These are phyloP conservation scores for Telfairia occidentalis DNA, from an alignment of 331 rosid species.

Conservation along the genomic window DNA sequence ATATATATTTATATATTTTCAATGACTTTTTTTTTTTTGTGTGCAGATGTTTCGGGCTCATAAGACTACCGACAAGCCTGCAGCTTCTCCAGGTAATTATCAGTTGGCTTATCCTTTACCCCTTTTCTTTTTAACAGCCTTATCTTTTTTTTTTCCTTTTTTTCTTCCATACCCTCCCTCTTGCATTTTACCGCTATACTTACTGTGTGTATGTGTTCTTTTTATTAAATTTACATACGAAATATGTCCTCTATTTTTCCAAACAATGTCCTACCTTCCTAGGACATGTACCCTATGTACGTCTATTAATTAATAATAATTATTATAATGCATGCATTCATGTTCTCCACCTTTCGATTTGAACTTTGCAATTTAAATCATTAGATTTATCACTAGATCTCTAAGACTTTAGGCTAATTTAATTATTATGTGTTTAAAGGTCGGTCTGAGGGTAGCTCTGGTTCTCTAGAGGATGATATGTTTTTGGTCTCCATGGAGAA, in stretches of 20 bases:
- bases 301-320: neutral
- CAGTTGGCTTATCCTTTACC: neutral
- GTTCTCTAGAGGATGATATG: neutral
- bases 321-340: neutral
- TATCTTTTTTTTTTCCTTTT: neutral
- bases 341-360: neutral
- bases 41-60: neutral
- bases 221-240: neutral
- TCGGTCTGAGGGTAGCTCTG: neutral
- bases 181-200: neutral
- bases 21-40: neutral
- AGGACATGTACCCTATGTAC: neutral
- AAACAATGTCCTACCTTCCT: neutral
- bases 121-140: slow-evolving; percentile 7
- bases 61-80: slow-evolving; percentile 1
- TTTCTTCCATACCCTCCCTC: neutral
- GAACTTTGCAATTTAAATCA: neutral
- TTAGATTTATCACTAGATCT: too few species aligned
- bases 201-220: neutral
- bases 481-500: neutral
- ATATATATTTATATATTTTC: neutral
- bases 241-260: neutral
- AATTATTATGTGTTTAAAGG: neutral
- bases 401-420: too few species aligned
- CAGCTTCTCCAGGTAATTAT: slow-evolving; percentile 10